These are phyloP conservation scores for Saccharomycopsis sp. DNA, from an alignment of 805 yeast species.

Conservation along the genomic window DNA sequence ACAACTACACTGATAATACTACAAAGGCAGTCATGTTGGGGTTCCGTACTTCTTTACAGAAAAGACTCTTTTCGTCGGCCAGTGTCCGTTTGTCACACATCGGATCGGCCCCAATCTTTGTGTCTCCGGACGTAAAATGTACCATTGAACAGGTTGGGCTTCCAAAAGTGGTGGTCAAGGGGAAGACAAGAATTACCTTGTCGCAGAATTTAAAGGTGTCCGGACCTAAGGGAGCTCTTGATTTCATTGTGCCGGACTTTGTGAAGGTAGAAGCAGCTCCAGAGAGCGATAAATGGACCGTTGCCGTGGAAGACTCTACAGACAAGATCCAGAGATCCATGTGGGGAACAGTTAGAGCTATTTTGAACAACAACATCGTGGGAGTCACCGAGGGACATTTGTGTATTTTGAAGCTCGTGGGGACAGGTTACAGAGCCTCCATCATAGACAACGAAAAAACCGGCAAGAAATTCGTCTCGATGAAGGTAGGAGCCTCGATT, in stretches of 20 bases:
- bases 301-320: constrained; percentile 50
- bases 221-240: constrained; percentile 75
- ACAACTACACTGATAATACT: too few species aligned
- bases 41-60: not conserved
- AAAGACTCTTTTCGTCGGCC: constrained; percentile 32
- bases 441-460: constrained; percentile 45
- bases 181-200: constrained; percentile 50
- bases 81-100: constrained; percentile 48
- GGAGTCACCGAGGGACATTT: constrained; percentile 95
- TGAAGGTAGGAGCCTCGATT: constrained; percentile 85
- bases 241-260: constrained; percentile 67
- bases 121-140: constrained; percentile 56
- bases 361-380: constrained; percentile 65
- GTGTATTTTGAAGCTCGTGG: constrained; percentile 80
- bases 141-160: constrained; percentile 41
- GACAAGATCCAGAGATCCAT: constrained; percentile 70
- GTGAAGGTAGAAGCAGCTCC: constrained; percentile 34
- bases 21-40: not conserved
- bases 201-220: constrained; percentile 42
- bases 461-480: constrained; percentile 48
- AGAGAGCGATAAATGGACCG: constrained; percentile 38
- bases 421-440: constrained; percentile 93
- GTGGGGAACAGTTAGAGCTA: constrained; percentile 92
- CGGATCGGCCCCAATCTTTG: constrained; percentile 70
- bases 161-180: constrained; percentile 60